Conservation (phyloP, 1,139 yeast genomes). For the Kodamaea plutei region DNA sequence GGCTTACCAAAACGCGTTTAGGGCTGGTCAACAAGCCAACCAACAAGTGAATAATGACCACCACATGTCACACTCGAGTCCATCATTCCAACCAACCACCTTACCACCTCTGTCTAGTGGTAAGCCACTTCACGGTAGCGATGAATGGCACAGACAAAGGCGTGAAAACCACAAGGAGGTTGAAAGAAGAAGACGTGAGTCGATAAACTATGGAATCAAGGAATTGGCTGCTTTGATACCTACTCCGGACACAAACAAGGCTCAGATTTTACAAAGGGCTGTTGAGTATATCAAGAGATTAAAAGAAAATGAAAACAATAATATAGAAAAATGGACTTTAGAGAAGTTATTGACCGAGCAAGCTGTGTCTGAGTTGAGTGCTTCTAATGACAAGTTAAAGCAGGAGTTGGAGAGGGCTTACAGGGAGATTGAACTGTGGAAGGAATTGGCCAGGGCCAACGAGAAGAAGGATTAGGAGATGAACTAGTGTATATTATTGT, state of each 20-base stretch:
- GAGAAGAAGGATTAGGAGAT: slow-evolving; percentile 21
- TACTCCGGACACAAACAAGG: slow-evolving; percentile 85
- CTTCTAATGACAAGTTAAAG: slow-evolving; percentile 75
- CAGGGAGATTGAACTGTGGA: slow-evolving; percentile 84
- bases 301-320: slow-evolving; percentile 81
- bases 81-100: slow-evolving; percentile 29
- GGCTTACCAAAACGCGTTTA: slow-evolving; percentile 30
- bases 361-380: slow-evolving; percentile 74
- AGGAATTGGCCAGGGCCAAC: slow-evolving; percentile 38
- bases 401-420: slow-evolving; percentile 86
- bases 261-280: slow-evolving; percentile 82
- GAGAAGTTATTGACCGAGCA: slow-evolving; percentile 91
- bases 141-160: slow-evolving; percentile 84
- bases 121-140: slow-evolving; percentile 61
- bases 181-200: slow-evolving; percentile 92
- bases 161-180: slow-evolving; percentile 95
- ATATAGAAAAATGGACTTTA: slow-evolving; percentile 90
- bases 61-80: slow-evolving; percentile 8
- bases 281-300: slow-evolving; percentile 85
- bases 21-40: slow-evolving; percentile 20
- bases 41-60: slow-evolving; percentile 10
- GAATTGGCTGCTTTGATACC: slow-evolving; percentile 81
- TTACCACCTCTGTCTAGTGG: slow-evolving; percentile 32
- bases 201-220: slow-evolving; percentile 84
- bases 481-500: slow-evolving; percentile 9